phyloP scores from a whole-genome alignment of 169 alveolate species.

The Pseudocohnilembus persalinus region DNA sequence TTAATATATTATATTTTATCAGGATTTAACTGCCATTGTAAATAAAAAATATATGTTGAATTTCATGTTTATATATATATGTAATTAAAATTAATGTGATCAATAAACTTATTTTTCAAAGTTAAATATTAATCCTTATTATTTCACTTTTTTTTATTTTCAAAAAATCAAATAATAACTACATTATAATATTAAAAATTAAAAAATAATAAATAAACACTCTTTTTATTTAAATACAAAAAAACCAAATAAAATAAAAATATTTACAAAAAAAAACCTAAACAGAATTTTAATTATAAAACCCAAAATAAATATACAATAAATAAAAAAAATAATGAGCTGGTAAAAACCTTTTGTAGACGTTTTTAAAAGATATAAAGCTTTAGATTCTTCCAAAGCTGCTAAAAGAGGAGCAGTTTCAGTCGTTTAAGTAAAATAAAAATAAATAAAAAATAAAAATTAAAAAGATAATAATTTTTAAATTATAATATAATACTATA shows the following conservation, averaged over 20 bases:
- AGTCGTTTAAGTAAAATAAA: conserved; percentile 45
- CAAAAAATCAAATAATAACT: too few species aligned
- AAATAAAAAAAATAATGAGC: background rate
- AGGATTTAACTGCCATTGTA: too few species aligned
- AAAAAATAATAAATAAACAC: too few species aligned
- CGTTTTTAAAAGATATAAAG: conserved; percentile 75
- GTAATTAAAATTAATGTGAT: too few species aligned
- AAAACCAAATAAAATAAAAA: background rate
- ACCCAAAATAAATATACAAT: background rate
- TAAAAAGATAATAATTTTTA: background rate
- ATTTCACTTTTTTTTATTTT: too few species aligned
- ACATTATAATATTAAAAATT: too few species aligned
- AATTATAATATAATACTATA: background rate
- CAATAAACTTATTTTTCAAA: too few species aligned
- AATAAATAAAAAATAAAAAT: background rate
- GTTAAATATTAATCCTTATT: too few species aligned
- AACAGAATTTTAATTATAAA: background rate
- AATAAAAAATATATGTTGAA: too few species aligned
- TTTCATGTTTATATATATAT: too few species aligned
- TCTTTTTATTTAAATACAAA: too few species aligned
- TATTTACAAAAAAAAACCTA: background rate
- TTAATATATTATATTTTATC: too few species aligned
- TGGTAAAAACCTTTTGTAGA: conserved; percentile 87
- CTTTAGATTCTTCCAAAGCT: conserved; percentile 60
- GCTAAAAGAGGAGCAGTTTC: conserved; percentile 76